A percentile compares a stretch with the other conserved stretches of the same genome.
phyloP scores from a whole-genome alignment of 2,329 filamentous ascomycete species.

The Aspergillus pseudoglaucus region DNA sequence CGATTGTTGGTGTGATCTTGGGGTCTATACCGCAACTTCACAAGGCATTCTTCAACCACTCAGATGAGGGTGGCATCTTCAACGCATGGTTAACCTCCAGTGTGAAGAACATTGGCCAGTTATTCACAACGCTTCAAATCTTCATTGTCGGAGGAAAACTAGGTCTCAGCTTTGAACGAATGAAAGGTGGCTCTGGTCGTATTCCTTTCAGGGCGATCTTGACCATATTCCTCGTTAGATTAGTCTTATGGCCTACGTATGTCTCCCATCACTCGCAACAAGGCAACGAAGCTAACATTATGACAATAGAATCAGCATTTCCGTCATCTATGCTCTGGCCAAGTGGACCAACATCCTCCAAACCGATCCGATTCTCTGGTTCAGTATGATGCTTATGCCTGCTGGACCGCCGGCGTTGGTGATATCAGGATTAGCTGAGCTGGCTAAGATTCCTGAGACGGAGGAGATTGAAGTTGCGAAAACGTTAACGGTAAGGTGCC shows the following conservation, averaged over 20 bases:
- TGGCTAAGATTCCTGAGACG: conserved; percentile 35
- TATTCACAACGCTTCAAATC: conserved; percentile 61
- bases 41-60: conserved; percentile 54
- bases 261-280: conserved; percentile 5
- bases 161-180: conserved; percentile 46
- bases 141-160: conserved; percentile 63
- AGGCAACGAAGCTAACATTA: not conserved
- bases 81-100: conserved; percentile 60
- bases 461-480: conserved; percentile 52
- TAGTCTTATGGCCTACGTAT: conserved; percentile 54
- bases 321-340: conserved; percentile 50
- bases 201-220: conserved; percentile 39
- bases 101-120: conserved; percentile 54
- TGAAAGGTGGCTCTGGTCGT: conserved; percentile 35
- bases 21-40: conserved; percentile 57
- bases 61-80: conserved; percentile 55
- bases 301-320: conserved; percentile 42
- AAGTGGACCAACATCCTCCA: conserved; percentile 47
- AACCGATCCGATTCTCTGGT: conserved; percentile 60
- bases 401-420: conserved; percentile 51
- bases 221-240: conserved; percentile 51
- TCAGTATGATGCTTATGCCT: conserved; percentile 56
- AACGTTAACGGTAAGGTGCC: conserved; percentile 39
- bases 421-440: conserved; percentile 46
- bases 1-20: conserved; percentile 52